Conservation (phyloP, 225 moss, liverwort and hornwort species). For the Physcomitrium patens region DNA sequence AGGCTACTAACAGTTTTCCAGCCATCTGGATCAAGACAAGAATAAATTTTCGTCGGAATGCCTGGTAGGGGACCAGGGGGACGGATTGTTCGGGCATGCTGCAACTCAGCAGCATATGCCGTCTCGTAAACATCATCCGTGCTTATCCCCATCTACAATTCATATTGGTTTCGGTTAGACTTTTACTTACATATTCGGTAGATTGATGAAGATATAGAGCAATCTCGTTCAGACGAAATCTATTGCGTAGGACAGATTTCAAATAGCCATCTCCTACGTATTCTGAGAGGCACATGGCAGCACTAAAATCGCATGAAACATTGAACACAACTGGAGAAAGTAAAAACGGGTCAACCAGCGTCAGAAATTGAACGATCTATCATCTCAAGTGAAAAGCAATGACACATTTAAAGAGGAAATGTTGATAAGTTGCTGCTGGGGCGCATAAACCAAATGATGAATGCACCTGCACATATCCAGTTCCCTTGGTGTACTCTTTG, state of each 20-base stretch:
- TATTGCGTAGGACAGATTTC: too few species aligned
- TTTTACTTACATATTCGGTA: background rate
- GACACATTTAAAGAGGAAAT: too few species aligned
- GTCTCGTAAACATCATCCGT: conserved; percentile 52
- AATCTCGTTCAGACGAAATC: background rate
- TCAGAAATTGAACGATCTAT: too few species aligned
- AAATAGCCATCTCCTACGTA: background rate
- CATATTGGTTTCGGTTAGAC: background rate
- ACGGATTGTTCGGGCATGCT: conserved; percentile 63
- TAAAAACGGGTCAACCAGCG: background rate
- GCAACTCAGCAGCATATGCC: conserved; percentile 46
- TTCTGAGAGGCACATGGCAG: background rate
- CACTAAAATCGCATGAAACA: too few species aligned
- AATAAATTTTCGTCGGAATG: conserved; percentile 80
- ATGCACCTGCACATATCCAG: conserved; percentile 44
- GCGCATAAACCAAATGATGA: background rate
- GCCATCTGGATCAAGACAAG: conserved; percentile 78
- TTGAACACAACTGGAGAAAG: background rate
- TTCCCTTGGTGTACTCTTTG: conserved; percentile 41
- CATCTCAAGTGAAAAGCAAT: too few species aligned
- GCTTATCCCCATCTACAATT: conserved; percentile 40
- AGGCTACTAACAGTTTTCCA: conserved; percentile 75
- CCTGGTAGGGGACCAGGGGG: conserved; percentile 78
- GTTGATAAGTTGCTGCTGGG: too few species aligned
- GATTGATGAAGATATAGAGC: background rate